Percentiles rank a stretch among this genome's conserved stretches.
These are phyloP conservation scores for Blastobotrys apis DNA, from an alignment of 1,139 yeast species.

Conservation along the genomic window DNA sequence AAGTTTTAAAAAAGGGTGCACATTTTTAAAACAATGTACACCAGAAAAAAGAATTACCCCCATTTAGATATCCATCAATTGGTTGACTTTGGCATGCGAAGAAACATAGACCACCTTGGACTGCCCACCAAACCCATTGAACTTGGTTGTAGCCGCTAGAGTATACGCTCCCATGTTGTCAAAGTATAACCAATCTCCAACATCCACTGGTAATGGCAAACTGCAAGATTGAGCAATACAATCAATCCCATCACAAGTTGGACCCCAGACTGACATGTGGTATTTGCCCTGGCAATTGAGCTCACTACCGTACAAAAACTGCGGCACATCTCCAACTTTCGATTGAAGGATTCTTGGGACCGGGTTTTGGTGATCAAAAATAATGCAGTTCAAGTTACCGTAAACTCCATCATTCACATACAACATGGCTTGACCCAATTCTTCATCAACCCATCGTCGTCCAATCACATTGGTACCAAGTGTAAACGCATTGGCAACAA, in stretches of 20 bases:
- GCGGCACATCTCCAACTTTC: slow-evolving; percentile 34
- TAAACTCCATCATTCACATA: slow-evolving; percentile 94
- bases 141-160: slow-evolving; percentile 79
- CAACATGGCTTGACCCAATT: slow-evolving; percentile 42
- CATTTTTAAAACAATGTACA: no score
- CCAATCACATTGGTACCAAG: slow-evolving; percentile 84
- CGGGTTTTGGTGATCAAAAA: slow-evolving; percentile 89
- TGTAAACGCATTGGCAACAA: slow-evolving; percentile 83
- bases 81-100: slow-evolving; percentile 38
- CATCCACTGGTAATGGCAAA: slow-evolving; percentile 57
- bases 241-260: slow-evolving; percentile 96
- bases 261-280: slow-evolving; percentile 84
- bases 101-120: slow-evolving; percentile 56
- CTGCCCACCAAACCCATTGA: slow-evolving; percentile 69
- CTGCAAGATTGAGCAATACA: slow-evolving; percentile 56
- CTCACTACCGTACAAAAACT: slow-evolving; percentile 17
- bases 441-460: slow-evolving; percentile 47
- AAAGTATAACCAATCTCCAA: slow-evolving; percentile 93
- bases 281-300: slow-evolving; percentile 20
- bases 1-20: no score
- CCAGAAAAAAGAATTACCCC: neutral
- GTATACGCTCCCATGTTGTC: slow-evolving; percentile 91
- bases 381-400: slow-evolving; percentile 89
- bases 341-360: slow-evolving; percentile 58
- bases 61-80: slow-evolving; percentile 22